Evolutionary conservation across 257 asterid genomes (phyloP).

Genomic region (Plantago major): DNA sequence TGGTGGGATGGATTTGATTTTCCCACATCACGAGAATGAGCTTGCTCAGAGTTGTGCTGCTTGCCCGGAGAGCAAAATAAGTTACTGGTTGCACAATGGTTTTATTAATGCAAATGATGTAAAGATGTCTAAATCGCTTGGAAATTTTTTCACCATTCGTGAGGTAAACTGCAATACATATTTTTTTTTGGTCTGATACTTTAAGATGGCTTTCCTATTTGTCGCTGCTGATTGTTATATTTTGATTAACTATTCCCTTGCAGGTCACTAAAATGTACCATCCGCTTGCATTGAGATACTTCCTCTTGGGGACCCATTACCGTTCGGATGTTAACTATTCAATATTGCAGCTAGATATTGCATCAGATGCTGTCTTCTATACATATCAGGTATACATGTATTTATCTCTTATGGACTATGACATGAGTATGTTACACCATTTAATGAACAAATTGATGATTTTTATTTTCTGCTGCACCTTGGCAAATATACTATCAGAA

Average conservation of each 20-base stretch:
- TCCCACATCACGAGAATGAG: conserved; percentile 93
- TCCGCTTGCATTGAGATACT: conserved; percentile 83
- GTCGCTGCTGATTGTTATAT: not conserved
- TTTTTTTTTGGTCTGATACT: conserved; percentile 1
- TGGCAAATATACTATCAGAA: no score
- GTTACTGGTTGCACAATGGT: conserved; percentile 84
- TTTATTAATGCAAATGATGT: conserved; percentile 71
- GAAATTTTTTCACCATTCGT: conserved; percentile 83
- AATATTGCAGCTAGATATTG: conserved; percentile 58
- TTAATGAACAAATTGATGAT: no score
- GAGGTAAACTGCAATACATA: conserved; percentile 39
- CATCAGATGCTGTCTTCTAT: conserved; percentile 76
- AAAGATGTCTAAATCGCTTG: conserved; percentile 85
- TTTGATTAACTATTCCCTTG: conserved; percentile 11
- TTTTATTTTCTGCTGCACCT: no score
- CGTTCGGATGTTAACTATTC: conserved; percentile 86
- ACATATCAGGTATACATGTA: conserved; percentile 54
- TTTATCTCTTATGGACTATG: not conserved
- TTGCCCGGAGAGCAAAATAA: conserved; percentile 69
- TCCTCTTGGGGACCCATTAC: conserved; percentile 75
- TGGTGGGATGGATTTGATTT: conserved; percentile 89
- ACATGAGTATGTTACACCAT: no score
- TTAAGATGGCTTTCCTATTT: not conserved
- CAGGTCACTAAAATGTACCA: conserved; percentile 77
- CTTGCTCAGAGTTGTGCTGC: conserved; percentile 92